These are phyloP conservation scores for Sporothrix protearum DNA, from an alignment of 2,329 filamentous ascomycete genomes.

Conservation along the genomic window DNA sequence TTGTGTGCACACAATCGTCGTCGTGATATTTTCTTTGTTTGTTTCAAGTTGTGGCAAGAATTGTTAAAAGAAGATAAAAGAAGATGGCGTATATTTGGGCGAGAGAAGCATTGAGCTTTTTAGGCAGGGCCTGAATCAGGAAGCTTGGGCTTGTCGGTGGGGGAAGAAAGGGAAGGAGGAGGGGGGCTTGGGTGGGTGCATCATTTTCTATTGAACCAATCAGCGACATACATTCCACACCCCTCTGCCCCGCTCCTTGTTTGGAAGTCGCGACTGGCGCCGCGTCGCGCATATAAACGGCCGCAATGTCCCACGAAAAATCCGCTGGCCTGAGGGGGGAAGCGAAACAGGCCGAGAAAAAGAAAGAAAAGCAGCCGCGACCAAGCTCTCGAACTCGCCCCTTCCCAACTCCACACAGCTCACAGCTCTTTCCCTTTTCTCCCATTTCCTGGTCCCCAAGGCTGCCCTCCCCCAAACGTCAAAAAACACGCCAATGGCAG, in stretches of 20 bases:
- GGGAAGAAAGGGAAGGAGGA: not conserved
- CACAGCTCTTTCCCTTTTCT: not conserved
- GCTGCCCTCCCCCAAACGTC: not conserved
- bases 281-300: slow-evolving; percentile 49
- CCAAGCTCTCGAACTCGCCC: not conserved
- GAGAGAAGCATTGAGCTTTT: not conserved
- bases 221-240: slow-evolving; percentile 5
- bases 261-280: slow-evolving; percentile 29
- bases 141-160: slow-evolving; percentile 5
- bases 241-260: slow-evolving; percentile 27
- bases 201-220: slow-evolving; percentile 19
- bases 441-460: not conserved
- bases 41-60: not conserved
- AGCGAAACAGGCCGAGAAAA: slow-evolving; percentile 13
- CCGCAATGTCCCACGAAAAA: slow-evolving; percentile 41
- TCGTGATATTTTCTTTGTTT: not conserved
- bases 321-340: slow-evolving; percentile 25
- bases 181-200: not conserved
- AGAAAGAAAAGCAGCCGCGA: slow-evolving; percentile 4
- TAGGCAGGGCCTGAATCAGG: not conserved
- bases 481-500: not conserved
- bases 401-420: slow-evolving; percentile 13
- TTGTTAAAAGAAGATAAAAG: not conserved
- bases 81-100: not conserved
- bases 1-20: not conserved